These are phyloP conservation scores for Aegilops longissima DNA, from an alignment of 176 grass and related monocot species.

Conservation along the genomic window DNA sequence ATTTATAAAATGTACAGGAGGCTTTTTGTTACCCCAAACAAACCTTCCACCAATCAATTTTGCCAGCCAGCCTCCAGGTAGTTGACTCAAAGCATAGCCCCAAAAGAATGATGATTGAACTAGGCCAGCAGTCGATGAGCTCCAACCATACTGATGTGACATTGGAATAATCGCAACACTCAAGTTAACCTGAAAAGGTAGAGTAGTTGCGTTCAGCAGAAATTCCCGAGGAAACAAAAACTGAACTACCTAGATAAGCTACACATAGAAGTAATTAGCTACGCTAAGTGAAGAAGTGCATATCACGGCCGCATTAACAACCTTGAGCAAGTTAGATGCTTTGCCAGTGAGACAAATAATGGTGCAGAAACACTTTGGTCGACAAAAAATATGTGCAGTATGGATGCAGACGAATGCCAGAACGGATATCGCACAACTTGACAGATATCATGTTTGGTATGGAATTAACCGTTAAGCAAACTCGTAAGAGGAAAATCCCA, in stretches of 20 bases:
- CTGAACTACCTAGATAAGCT: neutral
- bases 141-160: constrained; percentile 97
- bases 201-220: constrained; percentile 18
- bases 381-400: neutral
- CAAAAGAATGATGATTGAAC: constrained; percentile 98
- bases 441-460: neutral
- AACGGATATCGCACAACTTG: neutral
- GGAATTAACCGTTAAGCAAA: neutral
- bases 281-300: neutral
- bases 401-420: neutral
- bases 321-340: neutral
- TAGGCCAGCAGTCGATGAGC: constrained; percentile 87
- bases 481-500: neutral
- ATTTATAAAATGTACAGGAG: constrained; percentile 9
- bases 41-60: constrained; percentile 98
- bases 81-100: constrained; percentile 92
- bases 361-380: too few relatives aligned
- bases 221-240: neutral
- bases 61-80: constrained; percentile 87
- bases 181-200: constrained; percentile 84
- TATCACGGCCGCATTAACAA: neutral
- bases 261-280: neutral
- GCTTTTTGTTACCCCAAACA: constrained; percentile 57
- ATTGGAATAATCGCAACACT: constrained; percentile 95
- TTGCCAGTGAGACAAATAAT: too few relatives aligned